phyloP scores from a whole-genome alignment of 2,329 filamentous ascomycete species.

The Botryosphaeria dothidea region DNA sequence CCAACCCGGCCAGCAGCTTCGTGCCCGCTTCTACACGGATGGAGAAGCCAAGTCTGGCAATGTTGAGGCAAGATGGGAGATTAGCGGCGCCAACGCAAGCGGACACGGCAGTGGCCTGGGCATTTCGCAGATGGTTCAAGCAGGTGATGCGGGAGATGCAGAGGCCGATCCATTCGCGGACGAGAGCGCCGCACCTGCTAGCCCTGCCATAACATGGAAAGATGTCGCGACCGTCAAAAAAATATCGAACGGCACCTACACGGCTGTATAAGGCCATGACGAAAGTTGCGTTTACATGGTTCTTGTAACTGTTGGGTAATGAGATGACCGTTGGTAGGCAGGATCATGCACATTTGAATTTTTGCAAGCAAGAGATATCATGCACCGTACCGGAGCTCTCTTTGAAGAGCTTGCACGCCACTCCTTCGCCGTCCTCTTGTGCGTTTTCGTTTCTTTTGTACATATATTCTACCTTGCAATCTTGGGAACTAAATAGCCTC shows the following conservation, averaged over 20 bases:
- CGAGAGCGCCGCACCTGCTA: slow-evolving; percentile 42
- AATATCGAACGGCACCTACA: slow-evolving; percentile 39
- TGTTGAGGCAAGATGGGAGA: slow-evolving; percentile 83
- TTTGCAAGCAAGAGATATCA: slow-evolving; percentile 13
- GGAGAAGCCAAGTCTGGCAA: slow-evolving; percentile 70
- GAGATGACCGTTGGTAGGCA: slow-evolving; percentile 7
- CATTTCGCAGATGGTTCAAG: slow-evolving; percentile 40
- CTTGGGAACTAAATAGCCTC: not conserved
- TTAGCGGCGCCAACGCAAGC: slow-evolving; percentile 51
- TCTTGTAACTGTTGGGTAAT: slow-evolving; percentile 10
- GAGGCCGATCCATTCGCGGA: slow-evolving; percentile 73
- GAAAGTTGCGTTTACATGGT: not conserved
- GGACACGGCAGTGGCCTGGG: slow-evolving; percentile 65
- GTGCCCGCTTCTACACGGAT: slow-evolving; percentile 79
- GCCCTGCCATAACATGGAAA: slow-evolving; percentile 34
- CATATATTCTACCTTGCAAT: not conserved
- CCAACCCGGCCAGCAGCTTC: slow-evolving; percentile 67
- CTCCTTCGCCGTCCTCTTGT: not conserved
- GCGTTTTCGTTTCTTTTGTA: slow-evolving; percentile 6
- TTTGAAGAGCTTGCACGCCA: not conserved
- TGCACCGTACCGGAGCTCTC: not conserved
- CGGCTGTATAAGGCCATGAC: slow-evolving; percentile 4
- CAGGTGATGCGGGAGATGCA: slow-evolving; percentile 46
- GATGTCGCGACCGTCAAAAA: slow-evolving; percentile 36
- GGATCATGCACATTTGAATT: slow-evolving; percentile 1